phyloP scores from a whole-genome alignment of 163 green algal species.

The Chlamydomonas reinhardtii region DNA sequence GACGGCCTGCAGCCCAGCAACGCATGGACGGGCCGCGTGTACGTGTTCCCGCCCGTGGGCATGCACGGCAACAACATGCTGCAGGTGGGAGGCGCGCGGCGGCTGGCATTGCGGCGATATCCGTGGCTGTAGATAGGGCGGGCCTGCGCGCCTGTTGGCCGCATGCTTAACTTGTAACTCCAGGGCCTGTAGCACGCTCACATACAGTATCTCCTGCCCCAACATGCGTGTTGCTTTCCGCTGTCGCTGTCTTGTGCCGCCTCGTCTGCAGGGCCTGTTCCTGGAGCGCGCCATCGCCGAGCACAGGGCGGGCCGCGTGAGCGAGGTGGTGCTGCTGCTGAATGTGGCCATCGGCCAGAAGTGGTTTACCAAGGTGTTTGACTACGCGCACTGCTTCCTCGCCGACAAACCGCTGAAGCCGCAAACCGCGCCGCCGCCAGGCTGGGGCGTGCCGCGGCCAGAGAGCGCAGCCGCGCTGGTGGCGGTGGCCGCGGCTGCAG shows the following conservation, averaged over 20 bases:
- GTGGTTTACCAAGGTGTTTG: constrained; percentile 46
- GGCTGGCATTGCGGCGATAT: too few species aligned
- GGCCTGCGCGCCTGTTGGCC: too few species aligned
- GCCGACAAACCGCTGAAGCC: constrained; percentile 20
- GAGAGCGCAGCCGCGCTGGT: not conserved
- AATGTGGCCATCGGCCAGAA: constrained; percentile 26
- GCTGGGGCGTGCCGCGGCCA: constrained; percentile 22
- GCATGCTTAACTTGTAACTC: too few species aligned
- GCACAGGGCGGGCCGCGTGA: constrained; percentile 22
- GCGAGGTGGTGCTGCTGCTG: constrained; percentile 46
- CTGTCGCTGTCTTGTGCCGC: not conserved
- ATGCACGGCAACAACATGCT: constrained; percentile 46
- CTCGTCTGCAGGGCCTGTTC: constrained; percentile 25
- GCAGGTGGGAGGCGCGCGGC: constrained; percentile 2
- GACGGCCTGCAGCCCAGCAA: constrained; percentile 48
- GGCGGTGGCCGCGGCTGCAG: not conserved
- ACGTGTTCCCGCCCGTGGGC: constrained; percentile 29
- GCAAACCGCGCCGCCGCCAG: constrained; percentile 21
- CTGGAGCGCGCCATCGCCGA: constrained; percentile 36
- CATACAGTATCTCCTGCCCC: too few species aligned
- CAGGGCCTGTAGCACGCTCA: too few species aligned
- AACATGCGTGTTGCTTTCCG: too few species aligned
- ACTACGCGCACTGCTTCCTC: constrained; percentile 46
- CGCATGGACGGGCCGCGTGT: constrained; percentile 32
- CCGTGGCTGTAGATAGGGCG: too few species aligned